Conservation (phyloP, 495 filamentous ascomycete species). For the Penicillium dipodomyicola region DNA sequence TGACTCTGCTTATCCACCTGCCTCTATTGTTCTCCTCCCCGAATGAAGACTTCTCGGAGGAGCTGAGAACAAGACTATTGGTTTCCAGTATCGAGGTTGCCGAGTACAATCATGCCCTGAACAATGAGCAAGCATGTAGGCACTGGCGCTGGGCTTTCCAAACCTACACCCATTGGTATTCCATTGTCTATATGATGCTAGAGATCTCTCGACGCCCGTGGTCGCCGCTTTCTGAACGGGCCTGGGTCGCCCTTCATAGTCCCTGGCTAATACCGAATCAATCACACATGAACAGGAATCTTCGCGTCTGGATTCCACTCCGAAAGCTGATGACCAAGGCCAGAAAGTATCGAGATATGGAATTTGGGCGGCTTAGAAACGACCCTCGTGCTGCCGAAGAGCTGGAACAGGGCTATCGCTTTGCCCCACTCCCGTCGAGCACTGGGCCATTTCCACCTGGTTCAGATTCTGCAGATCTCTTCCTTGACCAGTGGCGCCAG, state of each 20-base stretch:
- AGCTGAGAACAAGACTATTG: slow-evolving; percentile 39
- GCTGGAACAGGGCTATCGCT: slow-evolving; percentile 34
- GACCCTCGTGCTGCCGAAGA: slow-evolving; percentile 28
- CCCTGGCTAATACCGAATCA: slow-evolving; percentile 44
- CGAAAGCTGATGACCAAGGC: slow-evolving; percentile 51
- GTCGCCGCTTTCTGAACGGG: slow-evolving; percentile 51
- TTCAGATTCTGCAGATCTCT: slow-evolving; percentile 24
- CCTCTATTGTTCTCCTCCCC: slow-evolving; percentile 42
- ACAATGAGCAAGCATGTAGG: slow-evolving; percentile 43
- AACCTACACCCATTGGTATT: slow-evolving; percentile 61
- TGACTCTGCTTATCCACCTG: slow-evolving; percentile 45
- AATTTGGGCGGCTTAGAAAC: slow-evolving; percentile 36
- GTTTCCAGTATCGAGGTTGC: slow-evolving; percentile 52
- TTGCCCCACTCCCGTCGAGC: slow-evolving; percentile 32
- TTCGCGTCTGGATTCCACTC: slow-evolving; percentile 54
- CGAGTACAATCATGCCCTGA: slow-evolving; percentile 54
- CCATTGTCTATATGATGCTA: slow-evolving; percentile 53
- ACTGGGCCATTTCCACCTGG: slow-evolving; percentile 27
- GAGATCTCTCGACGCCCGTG: slow-evolving; percentile 50
- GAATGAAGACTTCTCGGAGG: slow-evolving; percentile 33
- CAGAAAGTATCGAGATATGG: slow-evolving; percentile 41
- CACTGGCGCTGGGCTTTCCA: slow-evolving; percentile 61
- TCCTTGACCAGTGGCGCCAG: slow-evolving; percentile 39
- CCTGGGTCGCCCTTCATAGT: slow-evolving; percentile 54
- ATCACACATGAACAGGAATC: slow-evolving; percentile 35